Evolutionary conservation across 306 rosid genomes (phyloP).

Genomic region (Gastrolobium villosum): DNA sequence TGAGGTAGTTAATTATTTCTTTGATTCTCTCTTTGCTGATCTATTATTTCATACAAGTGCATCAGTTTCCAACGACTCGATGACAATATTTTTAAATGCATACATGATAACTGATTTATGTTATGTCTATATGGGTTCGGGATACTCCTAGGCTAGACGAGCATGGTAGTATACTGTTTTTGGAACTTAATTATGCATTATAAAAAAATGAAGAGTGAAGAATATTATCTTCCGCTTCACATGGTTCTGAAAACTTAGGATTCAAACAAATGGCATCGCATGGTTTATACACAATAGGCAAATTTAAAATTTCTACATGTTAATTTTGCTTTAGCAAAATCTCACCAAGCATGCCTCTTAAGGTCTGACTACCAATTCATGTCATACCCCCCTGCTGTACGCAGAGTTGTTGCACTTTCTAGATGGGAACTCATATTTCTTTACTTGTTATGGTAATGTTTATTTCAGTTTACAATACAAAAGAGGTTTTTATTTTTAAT

Average conservation of each 20-base stretch:
- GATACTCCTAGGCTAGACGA: not conserved
- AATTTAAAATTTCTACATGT: not conserved
- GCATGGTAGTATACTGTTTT: not conserved
- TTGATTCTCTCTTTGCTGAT: conserved; percentile 32
- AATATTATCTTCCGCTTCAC: not conserved
- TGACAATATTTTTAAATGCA: conserved; percentile 21
- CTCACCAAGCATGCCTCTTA: conserved; percentile 11
- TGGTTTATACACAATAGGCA: not conserved
- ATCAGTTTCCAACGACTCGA: not conserved
- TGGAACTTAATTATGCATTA: not conserved
- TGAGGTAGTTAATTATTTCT: conserved; percentile 59
- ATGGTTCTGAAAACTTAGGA: conserved; percentile 7
- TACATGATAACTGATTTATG: conserved; percentile 7
- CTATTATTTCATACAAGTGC: not conserved
- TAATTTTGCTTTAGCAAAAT: conserved; percentile 3
- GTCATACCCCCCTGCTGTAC: not conserved
- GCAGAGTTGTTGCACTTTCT: not conserved
- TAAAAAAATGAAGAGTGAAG: not conserved
- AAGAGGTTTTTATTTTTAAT: not conserved
- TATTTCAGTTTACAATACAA: not conserved
- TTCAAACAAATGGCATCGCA: not conserved
- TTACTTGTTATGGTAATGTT: not conserved
- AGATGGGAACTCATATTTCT: not conserved
- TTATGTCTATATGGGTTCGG: conserved; percentile 1
- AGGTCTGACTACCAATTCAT: not conserved